These are phyloP conservation scores for Colletotrichum cordylinicola DNA, from an alignment of 2,329 filamentous ascomycete species.

Conservation along the genomic window DNA sequence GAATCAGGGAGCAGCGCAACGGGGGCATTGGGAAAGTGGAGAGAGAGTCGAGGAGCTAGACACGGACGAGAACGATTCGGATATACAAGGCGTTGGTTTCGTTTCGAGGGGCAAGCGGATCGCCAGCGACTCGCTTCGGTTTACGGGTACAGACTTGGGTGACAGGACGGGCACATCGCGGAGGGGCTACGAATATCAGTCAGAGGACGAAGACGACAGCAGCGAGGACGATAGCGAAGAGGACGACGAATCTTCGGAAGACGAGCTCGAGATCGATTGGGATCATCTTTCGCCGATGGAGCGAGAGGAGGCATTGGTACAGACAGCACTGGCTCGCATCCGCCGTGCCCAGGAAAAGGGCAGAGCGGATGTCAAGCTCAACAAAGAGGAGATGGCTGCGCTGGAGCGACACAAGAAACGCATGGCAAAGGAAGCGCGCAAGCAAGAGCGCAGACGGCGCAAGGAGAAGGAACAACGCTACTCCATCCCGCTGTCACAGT, in stretches of 20 bases:
- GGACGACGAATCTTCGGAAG: slow-evolving; percentile 30
- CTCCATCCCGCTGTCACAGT: slow-evolving; percentile 58
- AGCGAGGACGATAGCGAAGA: slow-evolving; percentile 40
- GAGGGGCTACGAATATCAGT: slow-evolving; percentile 40
- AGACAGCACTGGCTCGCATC: slow-evolving; percentile 81
- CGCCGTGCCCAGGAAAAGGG: slow-evolving; percentile 78
- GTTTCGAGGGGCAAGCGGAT: slow-evolving; percentile 54
- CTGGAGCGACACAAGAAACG: slow-evolving; percentile 73
- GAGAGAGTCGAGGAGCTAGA: slow-evolving; percentile 68
- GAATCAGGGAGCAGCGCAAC: slow-evolving; percentile 54
- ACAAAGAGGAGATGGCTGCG: slow-evolving; percentile 79
- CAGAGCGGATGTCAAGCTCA: slow-evolving; percentile 80
- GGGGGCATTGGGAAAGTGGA: slow-evolving; percentile 47
- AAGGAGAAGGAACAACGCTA: slow-evolving; percentile 53
- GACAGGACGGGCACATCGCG: slow-evolving; percentile 42
- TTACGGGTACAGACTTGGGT: slow-evolving; percentile 65
- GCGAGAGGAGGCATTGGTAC: slow-evolving; percentile 77
- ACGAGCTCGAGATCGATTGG: slow-evolving; percentile 51
- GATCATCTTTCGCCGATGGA: slow-evolving; percentile 63
- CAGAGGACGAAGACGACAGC: slow-evolving; percentile 45
- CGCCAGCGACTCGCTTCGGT: slow-evolving; percentile 64
- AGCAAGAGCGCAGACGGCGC: slow-evolving; percentile 41
- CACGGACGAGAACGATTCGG: slow-evolving; percentile 60
- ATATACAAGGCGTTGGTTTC: slow-evolving; percentile 61
- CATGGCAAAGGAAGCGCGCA: slow-evolving; percentile 52